A percentile compares a stretch with the other conserved stretches of the same genome.
Conservation (phyloP, 129 eudicot species). For the Apium graveolens region DNA sequence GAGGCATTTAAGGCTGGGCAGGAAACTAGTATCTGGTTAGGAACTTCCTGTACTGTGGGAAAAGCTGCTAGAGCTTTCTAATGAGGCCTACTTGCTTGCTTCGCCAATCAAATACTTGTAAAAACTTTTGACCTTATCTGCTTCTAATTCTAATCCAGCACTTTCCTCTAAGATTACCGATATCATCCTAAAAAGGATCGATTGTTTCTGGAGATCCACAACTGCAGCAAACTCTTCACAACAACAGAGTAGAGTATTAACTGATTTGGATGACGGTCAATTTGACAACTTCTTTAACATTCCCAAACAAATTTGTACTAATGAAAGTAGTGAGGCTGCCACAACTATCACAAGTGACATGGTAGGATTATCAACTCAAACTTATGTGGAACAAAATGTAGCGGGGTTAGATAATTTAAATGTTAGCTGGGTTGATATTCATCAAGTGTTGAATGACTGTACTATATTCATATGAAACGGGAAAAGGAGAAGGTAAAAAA, state of each 20-base stretch:
- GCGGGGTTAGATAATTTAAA: slow-evolving; percentile 13
- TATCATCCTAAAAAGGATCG: slow-evolving; percentile 41
- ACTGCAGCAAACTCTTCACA: slow-evolving; percentile 10
- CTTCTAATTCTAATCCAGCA: slow-evolving; percentile 30
- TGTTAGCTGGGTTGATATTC: slow-evolving; percentile 1
- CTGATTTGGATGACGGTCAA: neutral
- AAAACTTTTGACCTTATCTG: slow-evolving; percentile 47
- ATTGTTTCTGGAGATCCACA: neutral
- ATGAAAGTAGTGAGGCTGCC: neutral
- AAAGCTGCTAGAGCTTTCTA: slow-evolving; percentile 59
- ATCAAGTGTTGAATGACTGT: neutral
- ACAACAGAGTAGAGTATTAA: too few species aligned
- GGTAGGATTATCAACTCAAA: slow-evolving; percentile 18
- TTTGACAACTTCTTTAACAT: slow-evolving; percentile 21
- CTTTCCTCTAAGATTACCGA: slow-evolving; percentile 42
- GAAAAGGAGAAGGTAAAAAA: slow-evolving; percentile 14
- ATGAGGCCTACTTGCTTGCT: slow-evolving; percentile 67
- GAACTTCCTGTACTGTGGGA: slow-evolving; percentile 54
- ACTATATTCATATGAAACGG: slow-evolving; percentile 10
- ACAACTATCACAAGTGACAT: neutral
- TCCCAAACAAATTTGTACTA: neutral
- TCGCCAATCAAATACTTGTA: slow-evolving; percentile 48
- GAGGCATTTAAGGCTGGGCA: slow-evolving; percentile 22
- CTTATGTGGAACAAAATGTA: neutral
- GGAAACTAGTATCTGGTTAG: slow-evolving; percentile 51